phyloP scores from a whole-genome alignment of 176 grass and related monocot species.

The Oropetium thomaeum region DNA sequence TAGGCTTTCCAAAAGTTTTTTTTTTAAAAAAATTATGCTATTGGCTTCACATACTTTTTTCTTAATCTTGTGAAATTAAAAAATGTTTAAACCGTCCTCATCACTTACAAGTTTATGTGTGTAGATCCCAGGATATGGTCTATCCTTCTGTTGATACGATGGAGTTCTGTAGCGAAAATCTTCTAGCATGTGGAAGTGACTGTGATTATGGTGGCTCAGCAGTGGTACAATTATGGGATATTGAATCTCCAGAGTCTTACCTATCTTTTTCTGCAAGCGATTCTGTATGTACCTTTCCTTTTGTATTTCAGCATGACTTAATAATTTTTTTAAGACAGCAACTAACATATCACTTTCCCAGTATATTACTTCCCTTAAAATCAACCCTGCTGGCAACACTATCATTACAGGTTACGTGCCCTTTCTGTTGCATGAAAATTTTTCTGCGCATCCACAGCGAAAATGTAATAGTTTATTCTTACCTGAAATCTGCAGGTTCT shows the following conservation, averaged over 20 bases:
- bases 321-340: slow-evolving; percentile 12
- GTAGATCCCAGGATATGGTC: slow-evolving; percentile 73
- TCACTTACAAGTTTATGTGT: slow-evolving; percentile 11
- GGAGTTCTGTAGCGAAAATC: slow-evolving; percentile 91
- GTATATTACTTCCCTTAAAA: slow-evolving; percentile 94
- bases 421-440: slow-evolving; percentile 10
- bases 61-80: slow-evolving; percentile 11
- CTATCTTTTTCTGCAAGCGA: slow-evolving; percentile 81
- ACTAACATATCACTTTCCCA: slow-evolving; percentile 47
- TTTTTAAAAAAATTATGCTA: background rate
- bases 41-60: background rate
- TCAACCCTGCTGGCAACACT: slow-evolving; percentile 73
- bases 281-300: slow-evolving; percentile 69
- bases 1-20: background rate
- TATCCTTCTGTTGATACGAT: slow-evolving; percentile 82
- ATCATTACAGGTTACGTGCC: slow-evolving; percentile 70
- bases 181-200: slow-evolving; percentile 84
- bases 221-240: slow-evolving; percentile 92
- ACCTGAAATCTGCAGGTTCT: slow-evolving; percentile 61
- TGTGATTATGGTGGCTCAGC: slow-evolving; percentile 75
- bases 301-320: slow-evolving; percentile 22
- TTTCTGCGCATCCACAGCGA: background rate
- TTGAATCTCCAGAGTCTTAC: slow-evolving; percentile 77
- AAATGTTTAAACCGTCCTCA: slow-evolving; percentile 16
- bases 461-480: background rate